Percentiles rank a stretch among this genome's conserved stretches.
phyloP scores from a whole-genome alignment of 495 filamentous ascomycete genomes.

The Thozetella sp. region DNA sequence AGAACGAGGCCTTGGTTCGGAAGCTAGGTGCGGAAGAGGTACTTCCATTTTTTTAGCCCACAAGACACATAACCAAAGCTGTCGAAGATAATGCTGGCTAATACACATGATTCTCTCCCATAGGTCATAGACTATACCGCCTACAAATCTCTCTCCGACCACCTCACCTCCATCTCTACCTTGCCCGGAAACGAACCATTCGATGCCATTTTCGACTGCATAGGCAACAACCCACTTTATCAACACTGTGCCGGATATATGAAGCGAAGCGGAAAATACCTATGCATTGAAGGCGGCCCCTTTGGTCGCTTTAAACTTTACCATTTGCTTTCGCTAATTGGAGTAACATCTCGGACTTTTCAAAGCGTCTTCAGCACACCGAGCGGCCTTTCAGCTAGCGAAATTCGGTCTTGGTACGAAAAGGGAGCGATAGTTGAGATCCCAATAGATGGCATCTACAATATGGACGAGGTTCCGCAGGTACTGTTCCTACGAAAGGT shows the following conservation, averaged over 20 bases:
- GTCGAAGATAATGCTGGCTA: background rate
- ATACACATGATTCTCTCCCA: background rate
- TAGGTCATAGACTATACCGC: conserved; percentile 13
- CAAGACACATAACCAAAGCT: too few relatives aligned
- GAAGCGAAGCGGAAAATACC: conserved; percentile 7
- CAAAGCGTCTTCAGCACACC: conserved; percentile 13
- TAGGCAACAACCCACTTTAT: conserved; percentile 12
- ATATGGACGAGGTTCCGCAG: conserved; percentile 10
- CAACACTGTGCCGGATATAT: conserved; percentile 10
- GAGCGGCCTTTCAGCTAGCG: conserved; percentile 10
- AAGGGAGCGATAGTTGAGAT: conserved; percentile 14
- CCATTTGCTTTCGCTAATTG: conserved; percentile 13
- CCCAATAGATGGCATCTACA: conserved; percentile 12
- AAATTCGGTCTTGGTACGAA: conserved; percentile 10
- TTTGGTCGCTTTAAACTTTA: conserved; percentile 7
- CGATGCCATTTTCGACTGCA: conserved; percentile 16
- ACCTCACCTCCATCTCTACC: conserved; percentile 7
- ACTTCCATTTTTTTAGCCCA: background rate
- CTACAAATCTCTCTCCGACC: conserved; percentile 8
- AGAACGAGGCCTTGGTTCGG: conserved; percentile 15
- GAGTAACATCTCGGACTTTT: conserved; percentile 10
- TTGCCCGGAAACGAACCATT: background rate
- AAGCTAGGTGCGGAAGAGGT: conserved; percentile 20
- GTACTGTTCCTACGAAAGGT: conserved; percentile 1
- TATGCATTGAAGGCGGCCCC: conserved; percentile 9